Conservation (phyloP, 2,329 filamentous ascomycete genomes). For the Aspergillus ibericus region DNA sequence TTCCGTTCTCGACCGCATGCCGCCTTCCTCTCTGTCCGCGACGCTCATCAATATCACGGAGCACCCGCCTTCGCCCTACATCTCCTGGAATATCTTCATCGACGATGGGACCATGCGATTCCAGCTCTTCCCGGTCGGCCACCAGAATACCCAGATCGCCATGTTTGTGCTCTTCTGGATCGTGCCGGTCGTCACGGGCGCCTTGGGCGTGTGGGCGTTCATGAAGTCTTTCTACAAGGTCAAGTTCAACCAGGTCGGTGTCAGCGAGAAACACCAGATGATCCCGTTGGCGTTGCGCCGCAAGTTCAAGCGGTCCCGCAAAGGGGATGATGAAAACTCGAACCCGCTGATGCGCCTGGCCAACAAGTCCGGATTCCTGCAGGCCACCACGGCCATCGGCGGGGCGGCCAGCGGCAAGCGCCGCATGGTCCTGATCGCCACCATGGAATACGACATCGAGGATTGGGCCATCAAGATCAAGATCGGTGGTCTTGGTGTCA, state of each 20-base stretch:
- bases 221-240: constrained; percentile 62
- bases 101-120: constrained; percentile 59
- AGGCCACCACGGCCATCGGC: constrained; percentile 32
- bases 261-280: constrained; percentile 45
- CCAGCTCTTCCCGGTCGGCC: constrained; percentile 53
- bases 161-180: constrained; percentile 56
- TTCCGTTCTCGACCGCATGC: constrained; percentile 60
- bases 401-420: constrained; percentile 29
- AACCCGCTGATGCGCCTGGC: constrained; percentile 34
- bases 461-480: constrained; percentile 70
- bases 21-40: constrained; percentile 57
- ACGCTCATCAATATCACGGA: constrained; percentile 60
- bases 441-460: constrained; percentile 70
- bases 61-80: constrained; percentile 53
- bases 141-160: constrained; percentile 53
- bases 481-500: constrained; percentile 67
- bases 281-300: constrained; percentile 11
- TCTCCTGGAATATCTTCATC: constrained; percentile 56
- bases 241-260: constrained; percentile 60
- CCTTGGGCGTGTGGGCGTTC: constrained; percentile 55
- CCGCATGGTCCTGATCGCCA: constrained; percentile 63
- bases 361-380: constrained; percentile 35
- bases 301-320: constrained; percentile 1
- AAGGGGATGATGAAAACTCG: not conserved
- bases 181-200: constrained; percentile 53